Percentiles rank a stretch among this genome's conserved stretches.
Conservation (phyloP, 441 rosid genomes). For the Kokia cookei region DNA sequence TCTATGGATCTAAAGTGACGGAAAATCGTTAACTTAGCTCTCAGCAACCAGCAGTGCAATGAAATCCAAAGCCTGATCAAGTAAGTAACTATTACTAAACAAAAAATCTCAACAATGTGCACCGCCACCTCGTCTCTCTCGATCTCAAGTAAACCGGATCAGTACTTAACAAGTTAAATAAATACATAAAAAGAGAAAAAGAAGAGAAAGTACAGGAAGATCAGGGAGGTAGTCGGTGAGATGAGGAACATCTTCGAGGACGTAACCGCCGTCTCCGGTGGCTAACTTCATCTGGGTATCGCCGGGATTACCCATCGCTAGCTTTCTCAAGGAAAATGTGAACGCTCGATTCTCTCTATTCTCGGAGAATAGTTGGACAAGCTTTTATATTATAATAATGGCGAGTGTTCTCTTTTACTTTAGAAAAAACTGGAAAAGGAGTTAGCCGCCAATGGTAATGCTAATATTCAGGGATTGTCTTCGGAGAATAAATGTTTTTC, state of each 20-base stretch:
- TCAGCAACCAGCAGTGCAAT: too few species aligned
- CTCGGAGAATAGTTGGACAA: too few species aligned
- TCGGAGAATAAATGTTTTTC: not conserved
- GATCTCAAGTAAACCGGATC: too few species aligned
- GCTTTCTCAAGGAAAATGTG: not conserved
- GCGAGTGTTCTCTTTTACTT: not conserved
- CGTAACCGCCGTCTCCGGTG: slow-evolving; percentile 42
- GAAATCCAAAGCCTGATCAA: too few species aligned
- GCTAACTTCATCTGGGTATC: slow-evolving; percentile 33
- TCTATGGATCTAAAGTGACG: not conserved
- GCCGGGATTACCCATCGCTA: not conserved
- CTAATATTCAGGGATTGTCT: not conserved
- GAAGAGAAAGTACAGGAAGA: slow-evolving; percentile 34
- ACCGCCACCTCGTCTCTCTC: too few species aligned
- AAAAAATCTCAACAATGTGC: too few species aligned
- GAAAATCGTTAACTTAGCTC: too few species aligned
- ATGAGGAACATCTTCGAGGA: slow-evolving; percentile 80
- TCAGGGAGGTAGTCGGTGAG: slow-evolving; percentile 46
- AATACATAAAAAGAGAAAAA: not conserved
- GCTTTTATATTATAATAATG: too few species aligned
- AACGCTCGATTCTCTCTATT: not conserved
- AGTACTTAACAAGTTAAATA: not conserved
- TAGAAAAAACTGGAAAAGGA: not conserved
- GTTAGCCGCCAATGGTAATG: not conserved
- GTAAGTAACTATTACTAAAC: too few species aligned